Conservation (phyloP, 768 basidiomycete species). For the Mycena olivaceomarginata region DNA sequence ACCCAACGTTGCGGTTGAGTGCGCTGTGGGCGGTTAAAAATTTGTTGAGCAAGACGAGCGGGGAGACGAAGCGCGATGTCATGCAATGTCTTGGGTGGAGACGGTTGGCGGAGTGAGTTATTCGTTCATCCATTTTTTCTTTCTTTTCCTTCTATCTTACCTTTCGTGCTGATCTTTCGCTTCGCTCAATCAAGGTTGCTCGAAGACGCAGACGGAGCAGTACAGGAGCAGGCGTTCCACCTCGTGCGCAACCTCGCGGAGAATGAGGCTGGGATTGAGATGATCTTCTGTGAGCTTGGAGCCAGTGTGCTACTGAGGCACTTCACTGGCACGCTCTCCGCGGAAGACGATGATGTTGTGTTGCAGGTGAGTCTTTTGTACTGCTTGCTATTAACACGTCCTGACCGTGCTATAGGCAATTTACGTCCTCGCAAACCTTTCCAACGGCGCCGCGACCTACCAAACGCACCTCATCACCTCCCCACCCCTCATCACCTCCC, state of each 20-base stretch:
- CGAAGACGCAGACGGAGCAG: constrained; percentile 68
- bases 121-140: background rate
- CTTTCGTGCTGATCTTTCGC: background rate
- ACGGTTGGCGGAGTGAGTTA: constrained; percentile 74
- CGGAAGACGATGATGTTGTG: constrained; percentile 71
- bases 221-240: constrained; percentile 85
- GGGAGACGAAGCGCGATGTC: constrained; percentile 76
- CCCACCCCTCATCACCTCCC: constrained; percentile 49
- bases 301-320: constrained; percentile 64
- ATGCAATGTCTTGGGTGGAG: constrained; percentile 87
- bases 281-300: constrained; percentile 75
- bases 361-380: constrained; percentile 62
- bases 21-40: constrained; percentile 95
- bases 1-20: constrained; percentile 77
- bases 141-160: background rate
- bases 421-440: constrained; percentile 79
- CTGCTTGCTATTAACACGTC: constrained; percentile 7
- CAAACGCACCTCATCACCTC: constrained; percentile 71
- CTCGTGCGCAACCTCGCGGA: constrained; percentile 82
- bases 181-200: constrained; percentile 65
- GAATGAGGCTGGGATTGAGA: constrained; percentile 76
- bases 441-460: constrained; percentile 72
- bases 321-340: constrained; percentile 70
- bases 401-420: constrained; percentile 62
- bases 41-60: constrained; percentile 77